Percentiles rank a stretch among this genome's conserved stretches.
Evolutionary conservation across 2,329 filamentous ascomycete species (phyloP).

Genomic region (Cytospora piceae): DNA sequence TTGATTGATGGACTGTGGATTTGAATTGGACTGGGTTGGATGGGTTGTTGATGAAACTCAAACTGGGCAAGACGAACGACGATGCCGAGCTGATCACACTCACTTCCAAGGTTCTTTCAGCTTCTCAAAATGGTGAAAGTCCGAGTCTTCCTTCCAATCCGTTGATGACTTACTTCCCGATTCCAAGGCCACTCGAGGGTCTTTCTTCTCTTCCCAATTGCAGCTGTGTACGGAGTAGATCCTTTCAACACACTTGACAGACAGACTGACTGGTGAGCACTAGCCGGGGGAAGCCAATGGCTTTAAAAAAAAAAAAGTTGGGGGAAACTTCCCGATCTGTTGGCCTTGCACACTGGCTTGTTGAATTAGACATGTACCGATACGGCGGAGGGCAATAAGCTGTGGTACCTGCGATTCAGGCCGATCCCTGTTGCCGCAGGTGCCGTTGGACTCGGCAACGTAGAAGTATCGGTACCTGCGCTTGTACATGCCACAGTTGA

Average conservation of each 20-base stretch:
- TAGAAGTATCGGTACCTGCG: conserved; percentile 28
- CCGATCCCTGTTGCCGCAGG: conserved; percentile 16
- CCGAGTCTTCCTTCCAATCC: too few species aligned
- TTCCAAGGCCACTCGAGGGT: not conserved
- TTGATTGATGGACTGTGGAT: not conserved
- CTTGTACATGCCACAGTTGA: not conserved
- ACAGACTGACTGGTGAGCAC: not conserved
- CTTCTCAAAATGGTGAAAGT: conserved; percentile 1
- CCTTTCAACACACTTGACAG: not conserved
- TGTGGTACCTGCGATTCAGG: conserved; percentile 17
- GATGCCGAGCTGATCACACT: not conserved
- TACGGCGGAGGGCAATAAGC: conserved; percentile 9
- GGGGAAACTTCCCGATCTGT: conserved; percentile 36
- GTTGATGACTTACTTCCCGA: too few species aligned
- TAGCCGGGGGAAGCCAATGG: conserved; percentile 7
- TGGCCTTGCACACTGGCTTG: conserved; percentile 35
- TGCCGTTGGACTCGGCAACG: conserved; percentile 7
- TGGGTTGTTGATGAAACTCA: not conserved
- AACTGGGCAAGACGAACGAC: not conserved
- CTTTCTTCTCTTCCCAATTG: not conserved
- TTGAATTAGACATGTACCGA: conserved; percentile 32
- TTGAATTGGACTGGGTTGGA: not conserved
- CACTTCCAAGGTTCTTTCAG: conserved; percentile 7
- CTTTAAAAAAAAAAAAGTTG: conserved; percentile 35
- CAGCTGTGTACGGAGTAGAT: not conserved